phyloP scores from a whole-genome alignment of 441 rosid species.

The Hura crepitans region DNA sequence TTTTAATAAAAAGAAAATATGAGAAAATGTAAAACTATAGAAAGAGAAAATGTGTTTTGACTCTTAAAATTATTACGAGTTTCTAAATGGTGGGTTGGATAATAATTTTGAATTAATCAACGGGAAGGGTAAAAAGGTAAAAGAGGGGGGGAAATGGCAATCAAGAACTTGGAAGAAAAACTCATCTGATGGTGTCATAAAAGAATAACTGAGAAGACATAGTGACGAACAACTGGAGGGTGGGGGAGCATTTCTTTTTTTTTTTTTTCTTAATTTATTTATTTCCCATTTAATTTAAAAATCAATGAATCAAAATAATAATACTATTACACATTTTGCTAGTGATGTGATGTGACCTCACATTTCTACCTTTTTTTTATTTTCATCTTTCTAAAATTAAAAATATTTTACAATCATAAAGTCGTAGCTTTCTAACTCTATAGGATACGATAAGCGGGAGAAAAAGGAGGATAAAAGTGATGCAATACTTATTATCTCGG shows the following conservation, averaged over 20 bases:
- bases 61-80: conserved; percentile 8
- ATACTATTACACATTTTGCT: background rate
- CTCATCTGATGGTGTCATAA: background rate
- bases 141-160: background rate
- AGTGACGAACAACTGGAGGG: background rate
- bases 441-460: background rate
- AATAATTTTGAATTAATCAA: too few relatives aligned
- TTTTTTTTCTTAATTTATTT: background rate
- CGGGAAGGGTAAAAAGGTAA: background rate
- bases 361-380: background rate
- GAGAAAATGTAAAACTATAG: too few relatives aligned
- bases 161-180: background rate
- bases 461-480: background rate
- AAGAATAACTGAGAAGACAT: background rate
- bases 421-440: background rate
- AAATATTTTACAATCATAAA: background rate
- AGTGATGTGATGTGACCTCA: background rate
- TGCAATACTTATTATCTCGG: too few relatives aligned
- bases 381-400: background rate
- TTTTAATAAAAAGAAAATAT: too few relatives aligned
- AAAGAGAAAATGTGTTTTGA: background rate
- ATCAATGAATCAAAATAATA: too few relatives aligned
- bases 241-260: conserved; percentile 1
- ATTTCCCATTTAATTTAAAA: background rate
- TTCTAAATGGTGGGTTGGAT: too few relatives aligned